Base-by-base conservation (phyloP, 2,329 filamentous ascomycete genomes). In the Mycogone perniciosa region DNA sequence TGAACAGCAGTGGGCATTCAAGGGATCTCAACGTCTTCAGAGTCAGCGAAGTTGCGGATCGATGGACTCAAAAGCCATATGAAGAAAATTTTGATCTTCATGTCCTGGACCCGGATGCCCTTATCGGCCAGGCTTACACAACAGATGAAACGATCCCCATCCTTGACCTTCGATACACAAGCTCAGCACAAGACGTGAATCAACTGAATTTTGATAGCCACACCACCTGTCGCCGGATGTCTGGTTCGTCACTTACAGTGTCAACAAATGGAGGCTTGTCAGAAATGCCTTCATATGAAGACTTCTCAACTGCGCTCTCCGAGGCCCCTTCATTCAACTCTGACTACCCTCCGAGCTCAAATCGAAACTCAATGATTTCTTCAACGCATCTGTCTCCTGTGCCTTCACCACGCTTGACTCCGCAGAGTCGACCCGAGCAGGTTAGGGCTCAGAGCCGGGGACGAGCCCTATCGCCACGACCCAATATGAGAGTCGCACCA, bases 241-340 rank as follows among this genome's bases (percentile, higher is more conserved):
- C 85, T 20, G 84, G 84, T 44, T 88, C 85, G 2, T 88, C 85
- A 1, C 86, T 87, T 61, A 86, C 84, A 37, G 78, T 88, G 69
- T 88, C 85, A 11, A 87, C 80, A 1, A 78, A 78, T 39, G 78
- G 83, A 26, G 76, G 75, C 26, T 71, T 86, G 39, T 85, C 83
- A 5, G 85, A 88, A 59, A 80, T 87, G 65, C 76, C 82, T 45
- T 82, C 82, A 4, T 88, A 85, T 62, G 85, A 89, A 51, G 85
- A 89, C 56, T 81, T 86, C 61, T 83, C 85, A 11, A 72, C 84
- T 27, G 75, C 80, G 26, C 67, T 84, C 51, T 85, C 84, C 6
- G 84, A 88, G 56, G 81, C 82, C 35, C 79, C 82, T 31, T 85
- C 84, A 9, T 85, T 85, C 66, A 74, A 70, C 57, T 82, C 81